Percentiles rank a stretch among this genome's conserved stretches.
Conservation (phyloP, 768 basidiomycete genomes). For the Rhodocollybia butyracea region DNA sequence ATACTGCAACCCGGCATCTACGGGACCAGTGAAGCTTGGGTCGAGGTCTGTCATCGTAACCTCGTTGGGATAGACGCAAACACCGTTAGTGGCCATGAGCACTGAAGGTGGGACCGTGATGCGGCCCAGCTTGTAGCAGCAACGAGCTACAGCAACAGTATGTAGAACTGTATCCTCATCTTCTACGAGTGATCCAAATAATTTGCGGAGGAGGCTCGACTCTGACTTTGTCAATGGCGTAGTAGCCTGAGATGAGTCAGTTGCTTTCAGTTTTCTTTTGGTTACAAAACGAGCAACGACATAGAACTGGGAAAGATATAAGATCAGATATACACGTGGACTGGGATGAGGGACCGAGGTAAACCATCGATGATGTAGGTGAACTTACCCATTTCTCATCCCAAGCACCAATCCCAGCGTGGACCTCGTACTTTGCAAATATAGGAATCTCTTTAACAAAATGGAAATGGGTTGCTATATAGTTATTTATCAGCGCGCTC, state of each 20-base stretch:
- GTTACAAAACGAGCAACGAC: slow-evolving; percentile 6
- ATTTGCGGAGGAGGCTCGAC: background rate
- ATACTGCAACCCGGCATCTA: slow-evolving; percentile 36
- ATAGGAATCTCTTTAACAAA: slow-evolving; percentile 73
- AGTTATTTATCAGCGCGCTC: no score
- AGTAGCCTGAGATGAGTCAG: background rate
- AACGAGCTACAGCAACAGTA: slow-evolving; percentile 58
- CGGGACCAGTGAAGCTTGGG: slow-evolving; percentile 4
- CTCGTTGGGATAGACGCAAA: slow-evolving; percentile 27
- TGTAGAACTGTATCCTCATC: slow-evolving; percentile 58
- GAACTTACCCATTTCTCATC: slow-evolving; percentile 74
- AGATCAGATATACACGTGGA: no score
- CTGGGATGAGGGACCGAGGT: background rate
- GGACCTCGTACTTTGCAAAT: slow-evolving; percentile 57
- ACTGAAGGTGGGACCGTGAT: slow-evolving; percentile 72
- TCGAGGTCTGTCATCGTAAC: slow-evolving; percentile 1
- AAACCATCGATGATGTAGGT: background rate
- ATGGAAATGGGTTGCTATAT: slow-evolving; percentile 58
- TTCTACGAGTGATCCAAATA: slow-evolving; percentile 28
- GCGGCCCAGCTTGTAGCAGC: slow-evolving; percentile 68
- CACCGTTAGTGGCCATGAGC: slow-evolving; percentile 59
- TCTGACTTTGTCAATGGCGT: background rate
- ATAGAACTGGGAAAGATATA: background rate
- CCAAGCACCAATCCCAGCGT: slow-evolving; percentile 57
- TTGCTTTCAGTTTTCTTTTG: background rate